These are phyloP conservation scores for Apium graveolens DNA, from an alignment of 129 eudicot species.

Conservation along the genomic window DNA sequence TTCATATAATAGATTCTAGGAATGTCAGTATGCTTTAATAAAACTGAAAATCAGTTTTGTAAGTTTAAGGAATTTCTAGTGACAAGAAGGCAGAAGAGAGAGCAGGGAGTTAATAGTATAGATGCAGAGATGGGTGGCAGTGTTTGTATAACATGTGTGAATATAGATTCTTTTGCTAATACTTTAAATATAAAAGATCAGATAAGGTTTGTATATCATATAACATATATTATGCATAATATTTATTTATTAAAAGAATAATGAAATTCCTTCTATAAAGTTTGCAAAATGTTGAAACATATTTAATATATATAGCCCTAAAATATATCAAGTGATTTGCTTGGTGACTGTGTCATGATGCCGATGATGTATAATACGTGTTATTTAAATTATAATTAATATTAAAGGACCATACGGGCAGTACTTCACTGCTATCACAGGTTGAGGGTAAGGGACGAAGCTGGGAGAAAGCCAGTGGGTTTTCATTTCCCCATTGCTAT, in stretches of 20 bases:
- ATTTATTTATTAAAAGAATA: neutral
- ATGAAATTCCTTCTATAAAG: neutral
- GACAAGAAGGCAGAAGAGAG: constrained; percentile 9
- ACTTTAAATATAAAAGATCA: constrained; percentile 1
- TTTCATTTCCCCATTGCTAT: neutral
- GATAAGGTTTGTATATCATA: constrained; percentile 5
- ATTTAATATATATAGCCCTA: neutral
- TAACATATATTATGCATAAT: neutral
- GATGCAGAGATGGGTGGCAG: constrained; percentile 8
- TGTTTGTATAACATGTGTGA: neutral
- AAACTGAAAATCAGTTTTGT: neutral
- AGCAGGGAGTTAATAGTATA: neutral
- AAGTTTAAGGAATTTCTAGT: neutral
- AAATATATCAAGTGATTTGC: neutral
- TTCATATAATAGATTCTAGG: neutral
- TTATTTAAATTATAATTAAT: neutral
- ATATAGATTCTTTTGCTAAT: neutral
- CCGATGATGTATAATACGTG: neutral
- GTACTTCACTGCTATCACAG: neutral
- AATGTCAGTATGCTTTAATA: neutral
- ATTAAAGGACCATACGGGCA: neutral
- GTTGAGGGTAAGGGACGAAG: neutral
- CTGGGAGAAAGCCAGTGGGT: neutral
- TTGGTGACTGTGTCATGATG: neutral
- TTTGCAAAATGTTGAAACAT: neutral